A percentile compares a stretch with the other conserved stretches of the same genome.
phyloP scores from a whole-genome alignment of 305 asterid species.

The Stenogyne calaminthoides region DNA sequence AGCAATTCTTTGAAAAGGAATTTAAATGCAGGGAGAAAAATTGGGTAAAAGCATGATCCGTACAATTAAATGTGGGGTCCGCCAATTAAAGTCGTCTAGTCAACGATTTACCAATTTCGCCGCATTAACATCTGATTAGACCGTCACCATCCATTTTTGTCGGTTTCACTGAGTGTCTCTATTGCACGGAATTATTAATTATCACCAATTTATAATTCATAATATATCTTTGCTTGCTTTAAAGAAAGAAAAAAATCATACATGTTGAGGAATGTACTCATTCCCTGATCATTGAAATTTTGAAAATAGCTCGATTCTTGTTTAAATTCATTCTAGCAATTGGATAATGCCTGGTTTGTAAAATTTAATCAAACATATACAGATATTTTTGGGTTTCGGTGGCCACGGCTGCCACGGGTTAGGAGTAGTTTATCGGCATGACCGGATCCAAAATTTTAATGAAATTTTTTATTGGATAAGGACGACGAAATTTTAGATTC shows the following conservation, averaged over 20 bases:
- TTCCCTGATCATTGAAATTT: neutral
- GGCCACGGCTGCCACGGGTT: too few relatives aligned
- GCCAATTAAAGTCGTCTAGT: conserved; percentile 17
- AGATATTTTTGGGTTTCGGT: too few relatives aligned
- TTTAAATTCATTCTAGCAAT: neutral
- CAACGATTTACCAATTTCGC: conserved; percentile 9
- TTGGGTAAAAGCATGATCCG: conserved; percentile 29
- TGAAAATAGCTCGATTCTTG: neutral
- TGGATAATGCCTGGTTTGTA: neutral
- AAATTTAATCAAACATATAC: neutral
- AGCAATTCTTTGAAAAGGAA: neutral
- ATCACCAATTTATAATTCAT: neutral
- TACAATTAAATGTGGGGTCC: conserved; percentile 9
- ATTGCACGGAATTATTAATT: neutral
- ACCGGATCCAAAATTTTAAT: too few relatives aligned
- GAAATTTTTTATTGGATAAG: too few relatives aligned
- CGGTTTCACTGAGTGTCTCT: neutral
- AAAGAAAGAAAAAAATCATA: too few relatives aligned
- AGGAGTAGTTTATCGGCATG: too few relatives aligned
- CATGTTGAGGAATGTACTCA: neutral
- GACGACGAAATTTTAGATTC: too few relatives aligned
- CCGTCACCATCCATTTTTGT: conserved; percentile 20
- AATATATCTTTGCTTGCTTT: neutral
- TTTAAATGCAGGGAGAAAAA: conserved; percentile 27
- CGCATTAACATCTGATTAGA: too few relatives aligned